These are phyloP conservation scores for Nelumbo lutea DNA, from an alignment of 164 flowering plant species.

Conservation along the genomic window DNA sequence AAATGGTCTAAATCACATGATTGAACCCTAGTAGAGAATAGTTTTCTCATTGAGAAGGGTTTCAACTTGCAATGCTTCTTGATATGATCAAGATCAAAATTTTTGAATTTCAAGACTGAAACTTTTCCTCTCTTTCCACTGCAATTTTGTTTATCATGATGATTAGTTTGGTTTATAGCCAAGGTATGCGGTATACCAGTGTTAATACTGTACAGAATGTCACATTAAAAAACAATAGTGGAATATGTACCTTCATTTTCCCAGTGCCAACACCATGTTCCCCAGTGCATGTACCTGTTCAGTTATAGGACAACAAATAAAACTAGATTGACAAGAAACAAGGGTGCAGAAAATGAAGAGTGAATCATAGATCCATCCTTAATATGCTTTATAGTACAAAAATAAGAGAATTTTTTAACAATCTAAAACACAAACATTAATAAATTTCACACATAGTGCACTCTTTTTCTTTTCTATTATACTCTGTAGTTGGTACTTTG, in stretches of 20 bases:
- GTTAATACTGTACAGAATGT: neutral
- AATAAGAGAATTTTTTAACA: neutral
- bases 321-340: neutral
- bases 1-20: too few relatives aligned
- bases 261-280: conserved; percentile 99
- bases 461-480: neutral
- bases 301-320: neutral
- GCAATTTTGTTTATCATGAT: neutral
- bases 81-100: too few relatives aligned
- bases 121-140: too few relatives aligned
- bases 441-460: neutral
- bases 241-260: conserved; percentile 78
- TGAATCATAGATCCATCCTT: neutral
- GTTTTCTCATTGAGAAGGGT: too few relatives aligned
- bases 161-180: neutral
- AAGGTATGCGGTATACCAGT: neutral
- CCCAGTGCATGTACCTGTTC: conserved; percentile 93
- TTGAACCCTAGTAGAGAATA: too few relatives aligned
- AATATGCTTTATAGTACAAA: neutral
- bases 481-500: too few relatives aligned
- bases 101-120: too few relatives aligned
- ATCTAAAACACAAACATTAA: neutral
- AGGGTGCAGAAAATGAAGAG: too few relatives aligned
- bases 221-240: neutral
- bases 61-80: too few relatives aligned